Base-by-base conservation (phyloP, 106 monocot genomes). In the Gastrodia elata region DNA sequence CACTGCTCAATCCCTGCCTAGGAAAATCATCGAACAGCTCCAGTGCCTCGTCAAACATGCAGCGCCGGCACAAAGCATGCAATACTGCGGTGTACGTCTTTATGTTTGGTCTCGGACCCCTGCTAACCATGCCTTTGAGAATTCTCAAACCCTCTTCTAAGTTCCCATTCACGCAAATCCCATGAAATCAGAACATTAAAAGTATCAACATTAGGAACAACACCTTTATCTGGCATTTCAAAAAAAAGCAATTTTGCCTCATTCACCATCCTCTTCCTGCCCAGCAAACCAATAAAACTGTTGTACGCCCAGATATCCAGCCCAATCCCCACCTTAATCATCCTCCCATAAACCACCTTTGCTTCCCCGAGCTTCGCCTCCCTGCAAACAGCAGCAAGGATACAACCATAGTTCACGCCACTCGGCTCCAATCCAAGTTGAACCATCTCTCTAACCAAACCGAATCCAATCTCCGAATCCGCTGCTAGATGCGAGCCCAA, bases 141-240 rank as follows among this genome's bases (percentile, higher is more conserved):
- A 78, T 38, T 73, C n/a, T 65, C 39, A 68, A 14, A 18, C 74
- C 78, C 24, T 75, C 46, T 3, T 78, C 78, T 30, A 64, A 28
- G 37, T 14, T 22, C 14, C 74, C 18, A 33, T 20, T 71, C 13
- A 49, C 13, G 32, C 74, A 78, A 18, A 73, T 57, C 71, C 78
- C 74, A 65, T 65, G 78, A 49, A n/a, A 78, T 74, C 74, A 82
- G 34, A 42, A 77, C 28, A 57, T 77, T 78, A 64, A 35, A 74
- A 18, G 78, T 77, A 13, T 74, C 61, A 24, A 77, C 68, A 77
- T 44, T 78, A 30, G 78, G 82, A 18, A 38, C 6, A 5, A 82
- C 26, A 1, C 82, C 77, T 28, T 74, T 77, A 59, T 64, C 59
- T 4, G 37, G 4, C 77, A 82, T 82, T 59, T 82, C 82, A 38